phyloP scores from a whole-genome alignment of 371 early-diverging fungal genomes.

The Lichtheimia ornata region DNA sequence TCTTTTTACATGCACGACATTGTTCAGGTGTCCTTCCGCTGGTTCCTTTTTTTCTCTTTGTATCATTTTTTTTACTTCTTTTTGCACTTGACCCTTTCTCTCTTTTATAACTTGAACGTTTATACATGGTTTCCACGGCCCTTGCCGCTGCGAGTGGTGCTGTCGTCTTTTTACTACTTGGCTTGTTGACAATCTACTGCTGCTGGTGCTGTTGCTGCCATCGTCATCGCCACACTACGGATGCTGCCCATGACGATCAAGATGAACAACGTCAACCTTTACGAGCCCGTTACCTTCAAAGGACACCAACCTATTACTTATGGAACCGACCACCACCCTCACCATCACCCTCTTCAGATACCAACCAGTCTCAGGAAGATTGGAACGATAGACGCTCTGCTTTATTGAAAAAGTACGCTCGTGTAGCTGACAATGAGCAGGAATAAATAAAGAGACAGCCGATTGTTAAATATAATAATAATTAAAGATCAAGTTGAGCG shows the following conservation, averaged over 20 bases:
- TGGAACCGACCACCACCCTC: conserved; percentile 20
- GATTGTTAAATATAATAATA: not conserved
- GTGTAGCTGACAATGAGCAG: not conserved
- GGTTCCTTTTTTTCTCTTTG: not conserved
- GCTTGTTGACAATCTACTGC: conserved; percentile 2
- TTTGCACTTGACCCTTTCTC: not conserved
- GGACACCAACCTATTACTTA: conserved; percentile 21
- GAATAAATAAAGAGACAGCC: not conserved
- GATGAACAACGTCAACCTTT: conserved; percentile 13
- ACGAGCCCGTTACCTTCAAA: conserved; percentile 12
- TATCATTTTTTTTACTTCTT: not conserved
- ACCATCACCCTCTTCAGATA: conserved; percentile 7
- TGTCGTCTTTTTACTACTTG: not conserved
- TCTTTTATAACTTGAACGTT: conserved; percentile 3
- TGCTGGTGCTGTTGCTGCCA: conserved; percentile 10
- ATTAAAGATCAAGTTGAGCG: not conserved
- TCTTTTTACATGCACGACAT: too few species aligned
- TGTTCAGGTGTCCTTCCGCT: too few species aligned
- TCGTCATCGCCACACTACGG: not conserved
- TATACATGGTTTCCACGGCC: not conserved
- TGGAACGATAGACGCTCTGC: conserved; percentile 17
- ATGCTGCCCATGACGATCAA: not conserved
- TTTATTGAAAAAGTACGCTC: conserved; percentile 22
- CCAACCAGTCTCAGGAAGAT: not conserved
- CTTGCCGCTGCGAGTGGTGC: not conserved